These are phyloP conservation scores for Letharia lupina DNA, from an alignment of 495 filamentous ascomycete genomes.

Conservation along the genomic window DNA sequence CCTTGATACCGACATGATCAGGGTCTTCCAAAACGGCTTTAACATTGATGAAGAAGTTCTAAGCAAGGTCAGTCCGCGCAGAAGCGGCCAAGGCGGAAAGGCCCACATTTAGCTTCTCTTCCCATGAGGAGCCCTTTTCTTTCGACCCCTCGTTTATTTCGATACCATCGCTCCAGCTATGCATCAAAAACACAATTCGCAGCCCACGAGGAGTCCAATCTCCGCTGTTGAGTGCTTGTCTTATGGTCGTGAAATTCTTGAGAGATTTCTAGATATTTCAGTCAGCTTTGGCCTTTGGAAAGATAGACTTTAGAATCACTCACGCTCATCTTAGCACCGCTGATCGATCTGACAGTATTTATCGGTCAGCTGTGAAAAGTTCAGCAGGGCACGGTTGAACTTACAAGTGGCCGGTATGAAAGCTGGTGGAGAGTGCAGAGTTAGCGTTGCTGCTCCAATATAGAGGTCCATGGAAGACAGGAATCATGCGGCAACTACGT, in stretches of 20 bases:
- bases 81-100: neutral
- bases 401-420: neutral
- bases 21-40: constrained; percentile 38
- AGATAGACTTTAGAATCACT: neutral
- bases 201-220: constrained; percentile 75
- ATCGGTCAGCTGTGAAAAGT: neutral
- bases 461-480: too few species aligned
- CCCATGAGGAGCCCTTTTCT: constrained; percentile 66
- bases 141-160: constrained; percentile 82
- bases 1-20: neutral
- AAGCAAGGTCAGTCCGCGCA: neutral
- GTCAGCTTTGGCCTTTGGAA: neutral
- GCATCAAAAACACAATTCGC: constrained; percentile 80
- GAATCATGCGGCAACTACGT: constrained; percentile 49
- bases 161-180: constrained; percentile 81
- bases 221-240: constrained; percentile 64
- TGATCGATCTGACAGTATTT: constrained; percentile 45
- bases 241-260: constrained; percentile 97
- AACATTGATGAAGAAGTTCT: constrained; percentile 81
- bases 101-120: constrained; percentile 55
- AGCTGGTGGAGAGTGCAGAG: neutral
- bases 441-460: too few species aligned
- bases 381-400: neutral
- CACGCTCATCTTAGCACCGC: constrained; percentile 80
- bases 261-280: constrained; percentile 50